phyloP scores from a whole-genome alignment of 2,329 filamentous ascomycete genomes.

The Metarhizium sp. region DNA sequence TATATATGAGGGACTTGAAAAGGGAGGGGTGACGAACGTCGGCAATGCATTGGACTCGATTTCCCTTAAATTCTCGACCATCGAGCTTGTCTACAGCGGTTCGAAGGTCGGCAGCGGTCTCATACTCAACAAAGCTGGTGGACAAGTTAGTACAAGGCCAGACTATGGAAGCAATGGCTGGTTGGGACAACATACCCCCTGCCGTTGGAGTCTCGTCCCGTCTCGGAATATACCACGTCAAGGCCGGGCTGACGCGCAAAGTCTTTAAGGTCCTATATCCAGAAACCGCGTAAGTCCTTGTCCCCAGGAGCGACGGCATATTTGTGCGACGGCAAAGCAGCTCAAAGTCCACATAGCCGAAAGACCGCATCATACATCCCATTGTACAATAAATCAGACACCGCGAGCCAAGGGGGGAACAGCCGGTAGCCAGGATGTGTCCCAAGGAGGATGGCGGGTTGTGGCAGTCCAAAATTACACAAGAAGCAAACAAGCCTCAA shows the following conservation, averaged over 20 bases:
- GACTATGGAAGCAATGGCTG: constrained; percentile 4
- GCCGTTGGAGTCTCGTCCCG: constrained; percentile 81
- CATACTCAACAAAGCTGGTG: constrained; percentile 91
- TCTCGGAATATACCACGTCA: constrained; percentile 97
- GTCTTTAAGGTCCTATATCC: constrained; percentile 96
- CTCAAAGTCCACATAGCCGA: constrained; percentile 24
- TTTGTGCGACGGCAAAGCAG: constrained; percentile 11
- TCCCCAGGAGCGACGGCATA: constrained; percentile 38
- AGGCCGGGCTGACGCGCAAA: constrained; percentile 94
- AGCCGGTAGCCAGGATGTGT: constrained; percentile 1
- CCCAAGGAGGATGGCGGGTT: constrained; percentile 8
- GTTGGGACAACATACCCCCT: constrained; percentile 60
- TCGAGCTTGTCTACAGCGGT: constrained; percentile 93
- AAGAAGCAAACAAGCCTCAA: constrained; percentile 7
- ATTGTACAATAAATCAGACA: constrained; percentile 2
- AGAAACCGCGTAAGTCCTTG: constrained; percentile 72
- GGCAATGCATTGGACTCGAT: constrained; percentile 72
- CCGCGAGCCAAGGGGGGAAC: constrained; percentile 7
- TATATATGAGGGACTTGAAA: neutral
- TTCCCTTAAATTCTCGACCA: constrained; percentile 84
- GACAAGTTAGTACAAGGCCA: neutral
- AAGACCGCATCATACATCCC: constrained; percentile 25
- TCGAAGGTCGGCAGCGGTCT: constrained; percentile 81
- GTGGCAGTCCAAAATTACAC: constrained; percentile 15
- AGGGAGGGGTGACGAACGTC: constrained; percentile 56